Evolutionary conservation across 2,329 filamentous ascomycete species (phyloP), one percentile per base, ranked within the genome.

Genomic region (Ceratocystis colombiana): DNA sequence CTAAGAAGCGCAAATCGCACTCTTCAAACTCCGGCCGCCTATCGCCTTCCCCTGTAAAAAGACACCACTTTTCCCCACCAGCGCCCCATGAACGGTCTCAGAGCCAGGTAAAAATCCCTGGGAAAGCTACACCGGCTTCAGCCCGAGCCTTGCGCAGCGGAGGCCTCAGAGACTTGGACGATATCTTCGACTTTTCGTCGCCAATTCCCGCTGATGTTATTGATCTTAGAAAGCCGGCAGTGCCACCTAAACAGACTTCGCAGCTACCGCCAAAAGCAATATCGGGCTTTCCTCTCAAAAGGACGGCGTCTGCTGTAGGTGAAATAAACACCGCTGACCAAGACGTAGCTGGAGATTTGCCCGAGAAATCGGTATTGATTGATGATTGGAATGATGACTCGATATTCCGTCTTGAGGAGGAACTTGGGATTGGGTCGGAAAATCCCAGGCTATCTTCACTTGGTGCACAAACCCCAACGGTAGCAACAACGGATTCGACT

Each of bases 321-420:
- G 55, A 8, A 17, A 37, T 15, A 8, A 8, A 59, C 55, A 59
- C 12, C 55, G 6, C 15, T 30, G 17, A 59, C 15, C 12, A 7
- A 37, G 48, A 62, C 45, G 44, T 33, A 17, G 22, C 33, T 44
- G 44, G 20, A 6, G 37, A 37, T 17, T 25, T 28, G 8, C 7
- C 61, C 20, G 61, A 63, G n/a, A 41, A 50, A 25, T n/a, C 61
- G 7, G 20, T 33, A n/a, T 8, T 63, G 41, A 46, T 63, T 25
- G 61, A 63, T 22, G 61, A 48, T 33, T 63, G 61, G 61, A 48
- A 63, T 17, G 61, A 63, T 8, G 61, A 63, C 25, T 63, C 61
- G n/a, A 48, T 63, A 46, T 63, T 63, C 20, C 44, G 61, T 17
- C 25, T 48, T 33, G 61, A 63, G 12, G 22, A 33, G 33, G 20